Evolutionary conservation across 257 asterid genomes (phyloP).

Genomic region (Nicotiana benthamiana): DNA sequence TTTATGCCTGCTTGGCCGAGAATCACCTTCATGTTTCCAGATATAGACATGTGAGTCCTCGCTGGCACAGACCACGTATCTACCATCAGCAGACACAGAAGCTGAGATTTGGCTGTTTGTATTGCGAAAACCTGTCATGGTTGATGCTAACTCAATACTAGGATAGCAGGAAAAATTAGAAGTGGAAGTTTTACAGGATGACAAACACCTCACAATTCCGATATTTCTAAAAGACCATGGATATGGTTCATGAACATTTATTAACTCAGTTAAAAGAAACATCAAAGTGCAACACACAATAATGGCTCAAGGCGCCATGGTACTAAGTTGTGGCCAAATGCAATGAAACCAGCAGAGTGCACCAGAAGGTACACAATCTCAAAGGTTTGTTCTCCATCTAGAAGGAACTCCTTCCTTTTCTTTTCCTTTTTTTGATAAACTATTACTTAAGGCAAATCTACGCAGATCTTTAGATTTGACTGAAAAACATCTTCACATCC

Average conservation of each 20-base stretch:
- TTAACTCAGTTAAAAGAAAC: not conserved
- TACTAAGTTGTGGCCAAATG: not conserved
- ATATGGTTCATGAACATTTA: not conserved
- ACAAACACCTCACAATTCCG: not conserved
- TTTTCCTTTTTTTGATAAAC: not conserved
- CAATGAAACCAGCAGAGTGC: not conserved
- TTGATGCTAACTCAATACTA: not conserved
- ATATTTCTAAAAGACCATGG: not conserved
- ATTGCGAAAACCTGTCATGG: conserved; percentile 71
- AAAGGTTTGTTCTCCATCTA: not conserved
- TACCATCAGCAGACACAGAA: conserved; percentile 76
- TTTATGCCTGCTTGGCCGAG: conserved; percentile 72
- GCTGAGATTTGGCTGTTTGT: conserved; percentile 91
- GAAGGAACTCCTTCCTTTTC: not conserved
- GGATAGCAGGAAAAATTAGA: not conserved
- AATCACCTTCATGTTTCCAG: conserved; percentile 85
- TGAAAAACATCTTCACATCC: not conserved
- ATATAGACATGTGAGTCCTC: conserved; percentile 89
- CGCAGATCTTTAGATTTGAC: not conserved
- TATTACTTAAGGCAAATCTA: not conserved
- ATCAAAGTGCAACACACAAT: not conserved
- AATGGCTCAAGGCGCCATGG: not conserved
- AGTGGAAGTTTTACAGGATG: not conserved
- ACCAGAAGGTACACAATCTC: not conserved
- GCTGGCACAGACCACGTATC: conserved; percentile 78